Evolutionary conservation across 1,139 yeast genomes (phyloP).

Genomic region (Wickerhamomyces sp.): DNA sequence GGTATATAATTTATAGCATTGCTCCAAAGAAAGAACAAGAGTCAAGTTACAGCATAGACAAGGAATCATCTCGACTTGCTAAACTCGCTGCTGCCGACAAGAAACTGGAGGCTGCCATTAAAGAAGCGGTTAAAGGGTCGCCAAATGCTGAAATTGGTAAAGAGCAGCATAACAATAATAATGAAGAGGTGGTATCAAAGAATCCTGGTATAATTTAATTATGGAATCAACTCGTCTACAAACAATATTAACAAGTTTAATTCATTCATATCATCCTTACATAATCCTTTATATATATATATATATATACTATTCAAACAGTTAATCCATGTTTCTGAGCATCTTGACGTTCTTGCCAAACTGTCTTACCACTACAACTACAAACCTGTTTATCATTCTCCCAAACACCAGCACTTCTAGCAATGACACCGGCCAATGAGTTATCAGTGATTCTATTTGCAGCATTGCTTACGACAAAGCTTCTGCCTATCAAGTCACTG

Average conservation of each 20-base stretch:
- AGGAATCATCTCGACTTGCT: neutral
- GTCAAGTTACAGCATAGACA: constrained; percentile 12
- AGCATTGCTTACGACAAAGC: constrained; percentile 56
- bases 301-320: constrained; percentile 7
- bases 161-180: no score
- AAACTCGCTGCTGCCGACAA: neutral
- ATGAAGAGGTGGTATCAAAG: no score
- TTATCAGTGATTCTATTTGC: constrained; percentile 34
- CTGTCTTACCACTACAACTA: constrained; percentile 90
- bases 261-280: no score
- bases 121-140: no score
- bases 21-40: constrained; percentile 22
- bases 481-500: constrained; percentile 72
- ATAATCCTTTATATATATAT: no score
- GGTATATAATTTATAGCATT: constrained; percentile 26
- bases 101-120: neutral
- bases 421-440: constrained; percentile 80
- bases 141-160: neutral
- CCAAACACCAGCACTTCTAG: constrained; percentile 97
- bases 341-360: constrained; percentile 90
- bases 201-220: no score
- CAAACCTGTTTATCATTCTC: constrained; percentile 92
- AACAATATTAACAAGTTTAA: no score
- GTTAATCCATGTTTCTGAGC: constrained; percentile 55
- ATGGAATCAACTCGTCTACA: no score